Evolutionary conservation across 257 asterid genomes (phyloP).

Genomic region (Apocynum venetum): DNA sequence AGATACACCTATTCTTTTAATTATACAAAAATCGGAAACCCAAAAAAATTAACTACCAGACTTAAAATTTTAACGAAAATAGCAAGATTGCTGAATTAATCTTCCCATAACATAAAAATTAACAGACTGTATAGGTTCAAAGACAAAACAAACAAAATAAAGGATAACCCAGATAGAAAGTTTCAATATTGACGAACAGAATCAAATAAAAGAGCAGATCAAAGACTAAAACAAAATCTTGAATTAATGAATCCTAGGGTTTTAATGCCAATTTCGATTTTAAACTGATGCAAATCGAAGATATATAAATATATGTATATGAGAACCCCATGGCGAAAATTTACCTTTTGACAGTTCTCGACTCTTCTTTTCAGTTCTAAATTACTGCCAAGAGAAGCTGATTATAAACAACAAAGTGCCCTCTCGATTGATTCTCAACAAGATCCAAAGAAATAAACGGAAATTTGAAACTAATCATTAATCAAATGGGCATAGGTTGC

Average conservation of each 20-base stretch:
- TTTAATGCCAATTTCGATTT: background rate
- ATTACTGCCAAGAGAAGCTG: background rate
- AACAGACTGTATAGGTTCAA: background rate
- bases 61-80: background rate
- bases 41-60: background rate
- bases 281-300: background rate
- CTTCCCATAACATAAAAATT: background rate
- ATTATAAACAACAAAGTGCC: background rate
- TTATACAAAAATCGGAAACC: background rate
- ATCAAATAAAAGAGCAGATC: background rate
- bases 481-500: background rate
- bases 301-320: background rate
- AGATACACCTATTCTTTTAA: background rate
- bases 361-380: background rate
- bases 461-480: background rate
- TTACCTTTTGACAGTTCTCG: background rate
- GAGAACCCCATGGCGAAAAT: background rate
- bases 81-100: background rate
- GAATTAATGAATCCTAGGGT: background rate
- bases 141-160: background rate
- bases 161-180: background rate
- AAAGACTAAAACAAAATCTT: background rate
- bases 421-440: background rate
- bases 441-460: background rate
- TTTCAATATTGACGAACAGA: background rate